Conservation (phyloP, 2,329 filamentous ascomycete genomes). For the Fusarium brevicatenulatum region DNA sequence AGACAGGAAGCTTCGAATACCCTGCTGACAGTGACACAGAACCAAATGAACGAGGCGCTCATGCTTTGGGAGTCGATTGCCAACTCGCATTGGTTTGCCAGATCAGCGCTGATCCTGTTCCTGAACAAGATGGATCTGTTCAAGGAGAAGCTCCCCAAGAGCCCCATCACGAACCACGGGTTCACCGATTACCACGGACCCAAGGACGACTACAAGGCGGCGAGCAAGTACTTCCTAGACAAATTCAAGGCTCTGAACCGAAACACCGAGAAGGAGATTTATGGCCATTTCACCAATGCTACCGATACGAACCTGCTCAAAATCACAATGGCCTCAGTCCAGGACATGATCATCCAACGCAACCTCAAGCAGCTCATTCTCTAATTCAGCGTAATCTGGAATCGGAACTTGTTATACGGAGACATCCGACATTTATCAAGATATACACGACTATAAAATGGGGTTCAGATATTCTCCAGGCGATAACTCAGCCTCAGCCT, state of each 20-base stretch:
- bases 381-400: conserved; percentile 32
- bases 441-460: conserved; percentile 5
- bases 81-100: conserved; percentile 87
- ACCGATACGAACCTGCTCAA: conserved; percentile 80
- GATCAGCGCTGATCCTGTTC: conserved; percentile 84
- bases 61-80: conserved; percentile 89
- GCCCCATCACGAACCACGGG: conserved; percentile 76
- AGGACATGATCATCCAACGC: conserved; percentile 88
- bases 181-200: conserved; percentile 84
- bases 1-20: not conserved
- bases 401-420: not conserved
- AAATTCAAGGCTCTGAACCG: conserved; percentile 82
- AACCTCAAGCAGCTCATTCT: conserved; percentile 81
- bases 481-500: not conserved
- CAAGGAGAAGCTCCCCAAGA: conserved; percentile 76
- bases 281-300: conserved; percentile 70
- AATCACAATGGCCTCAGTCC: conserved; percentile 86
- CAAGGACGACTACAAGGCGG: conserved; percentile 75
- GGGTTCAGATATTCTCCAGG: not conserved
- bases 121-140: conserved; percentile 91
- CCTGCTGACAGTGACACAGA: conserved; percentile 59
- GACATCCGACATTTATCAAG: not conserved
- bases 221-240: conserved; percentile 83
- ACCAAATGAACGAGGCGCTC: conserved; percentile 90
- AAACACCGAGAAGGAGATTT: conserved; percentile 71